phyloP scores from a whole-genome alignment of 441 rosid genomes.

The Erysimum pusillum region DNA sequence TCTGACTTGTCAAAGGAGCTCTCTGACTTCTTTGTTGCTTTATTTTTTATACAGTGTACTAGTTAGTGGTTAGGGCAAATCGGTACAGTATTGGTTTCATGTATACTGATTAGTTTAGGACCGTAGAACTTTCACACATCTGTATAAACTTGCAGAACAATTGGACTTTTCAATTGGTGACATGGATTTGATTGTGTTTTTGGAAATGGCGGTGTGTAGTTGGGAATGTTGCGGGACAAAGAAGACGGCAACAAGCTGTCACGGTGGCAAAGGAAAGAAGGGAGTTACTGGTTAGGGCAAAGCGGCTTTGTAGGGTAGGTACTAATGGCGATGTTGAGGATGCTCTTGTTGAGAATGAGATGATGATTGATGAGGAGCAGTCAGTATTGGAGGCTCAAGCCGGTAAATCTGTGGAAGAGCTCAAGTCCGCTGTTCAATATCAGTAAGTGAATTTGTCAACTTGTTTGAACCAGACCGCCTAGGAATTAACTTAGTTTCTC shows the following conservation, averaged over 20 bases:
- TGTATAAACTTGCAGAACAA: not conserved
- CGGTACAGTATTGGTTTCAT: not conserved
- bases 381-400: constrained; percentile 74
- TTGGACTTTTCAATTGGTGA: constrained; percentile 4
- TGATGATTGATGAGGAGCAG: constrained; percentile 82
- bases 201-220: constrained; percentile 52
- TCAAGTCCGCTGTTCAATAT: constrained; percentile 69
- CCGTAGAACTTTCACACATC: not conserved
- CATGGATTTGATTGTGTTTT: constrained; percentile 28
- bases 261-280: constrained; percentile 91
- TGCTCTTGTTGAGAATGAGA: constrained; percentile 57
- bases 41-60: too few species aligned
- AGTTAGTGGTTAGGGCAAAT: too few species aligned
- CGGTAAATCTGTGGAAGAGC: constrained; percentile 69
- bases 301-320: constrained; percentile 84
- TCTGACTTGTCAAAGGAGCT: too few species aligned
- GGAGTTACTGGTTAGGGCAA: constrained; percentile 85
- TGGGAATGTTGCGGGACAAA: constrained; percentile 79
- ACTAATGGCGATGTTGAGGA: constrained; percentile 58
- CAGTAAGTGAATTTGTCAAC: constrained; percentile 62
- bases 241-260: constrained; percentile 86
- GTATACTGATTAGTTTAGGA: constrained; percentile 11
- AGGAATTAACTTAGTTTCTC: not conserved
- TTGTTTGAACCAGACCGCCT: not conserved
- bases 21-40: too few species aligned